Base-by-base conservation (phyloP, 2,329 filamentous ascomycete genomes). In the Botrytis elliptica region DNA sequence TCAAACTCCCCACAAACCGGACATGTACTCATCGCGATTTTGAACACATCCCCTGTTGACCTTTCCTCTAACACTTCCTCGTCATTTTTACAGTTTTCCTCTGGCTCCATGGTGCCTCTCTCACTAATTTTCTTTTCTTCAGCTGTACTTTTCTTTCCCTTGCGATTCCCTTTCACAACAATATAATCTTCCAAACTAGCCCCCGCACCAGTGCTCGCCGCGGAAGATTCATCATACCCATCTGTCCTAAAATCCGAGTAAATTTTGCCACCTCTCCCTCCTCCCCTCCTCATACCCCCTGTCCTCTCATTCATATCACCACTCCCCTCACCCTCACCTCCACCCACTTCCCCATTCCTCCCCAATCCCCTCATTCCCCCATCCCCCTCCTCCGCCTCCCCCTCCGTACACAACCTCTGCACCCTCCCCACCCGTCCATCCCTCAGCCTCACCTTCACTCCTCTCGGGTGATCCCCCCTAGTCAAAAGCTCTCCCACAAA, bases 381-480 rank as follows among this genome's bases (percentile, higher is more conserved):
- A 1, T 25, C 67, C 1, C 33, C 46, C 46, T 76, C 76, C 3
- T 73, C 76, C 73, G 77, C 78, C n/a, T 71, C 75, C 2, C 64
- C 75, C 20, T 74, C 71, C 40, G 76, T 75, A 33, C 59, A 77
- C 75, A 67, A 81, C 76, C 75, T 76, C 70, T 80, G 79, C 9
- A 81, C 80, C 42, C 80, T 72, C 65, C 80, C 80, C 1, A 81
- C 79, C 60, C 77, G 65, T 1, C 80, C 80, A 75, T 80, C 78
- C 67, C 74, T 72, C 42, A 81, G 70, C 6, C 80, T 76, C 22
- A 81, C 80, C 71, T 81, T 81, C 65, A 81, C 80, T 12, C 80
- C 80, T 29, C 79, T 74, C 1, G 79, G 79, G 75, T 81, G 80
- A 52, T 81, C 76, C 4, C 80, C 79, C 60, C 75, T 73, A 22